Evolutionary conservation across 345 rosid genomes (phyloP).

Genomic region (Tarenaya hassleriana): DNA sequence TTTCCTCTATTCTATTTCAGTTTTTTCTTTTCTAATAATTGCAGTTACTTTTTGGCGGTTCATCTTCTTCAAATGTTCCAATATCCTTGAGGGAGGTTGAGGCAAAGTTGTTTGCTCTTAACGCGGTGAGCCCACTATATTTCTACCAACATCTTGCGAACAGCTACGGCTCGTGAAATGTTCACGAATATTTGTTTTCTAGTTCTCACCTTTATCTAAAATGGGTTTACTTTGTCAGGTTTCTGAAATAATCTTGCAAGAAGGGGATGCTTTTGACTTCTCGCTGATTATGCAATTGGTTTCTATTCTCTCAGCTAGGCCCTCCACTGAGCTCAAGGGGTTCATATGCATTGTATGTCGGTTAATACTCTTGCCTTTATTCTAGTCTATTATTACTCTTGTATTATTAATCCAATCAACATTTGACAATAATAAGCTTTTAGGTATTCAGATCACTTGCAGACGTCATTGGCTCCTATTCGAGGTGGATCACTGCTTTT

Average conservation of each 20-base stretch:
- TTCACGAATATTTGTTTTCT: neutral
- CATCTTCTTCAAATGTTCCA: constrained; percentile 47
- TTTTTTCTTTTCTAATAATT: constrained; percentile 18
- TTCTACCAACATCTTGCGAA: neutral
- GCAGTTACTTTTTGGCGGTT: constrained; percentile 63
- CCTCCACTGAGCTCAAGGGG: constrained; percentile 60
- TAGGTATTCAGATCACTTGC: constrained; percentile 93
- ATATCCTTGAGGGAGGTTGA: constrained; percentile 84
- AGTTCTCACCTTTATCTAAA: constrained; percentile 9
- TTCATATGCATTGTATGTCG: constrained; percentile 75
- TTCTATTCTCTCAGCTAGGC: constrained; percentile 52
- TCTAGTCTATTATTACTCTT: constrained; percentile 11
- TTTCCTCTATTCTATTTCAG: neutral
- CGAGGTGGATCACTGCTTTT: constrained; percentile 73
- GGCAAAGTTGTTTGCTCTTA: constrained; percentile 67
- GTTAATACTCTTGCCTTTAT: constrained; percentile 17
- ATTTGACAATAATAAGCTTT: constrained; percentile 28
- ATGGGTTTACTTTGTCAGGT: constrained; percentile 44
- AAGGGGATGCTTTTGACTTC: constrained; percentile 60
- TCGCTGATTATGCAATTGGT: constrained; percentile 76
- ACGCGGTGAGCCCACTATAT: constrained; percentile 49
- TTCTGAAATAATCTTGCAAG: constrained; percentile 73
- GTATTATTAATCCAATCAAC: constrained; percentile 21
- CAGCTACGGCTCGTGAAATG: too few relatives aligned
- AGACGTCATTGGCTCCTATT: constrained; percentile 88